These are phyloP conservation scores for Termitomyces sp. DNA, from an alignment of 768 basidiomycete genomes.

Conservation along the genomic window DNA sequence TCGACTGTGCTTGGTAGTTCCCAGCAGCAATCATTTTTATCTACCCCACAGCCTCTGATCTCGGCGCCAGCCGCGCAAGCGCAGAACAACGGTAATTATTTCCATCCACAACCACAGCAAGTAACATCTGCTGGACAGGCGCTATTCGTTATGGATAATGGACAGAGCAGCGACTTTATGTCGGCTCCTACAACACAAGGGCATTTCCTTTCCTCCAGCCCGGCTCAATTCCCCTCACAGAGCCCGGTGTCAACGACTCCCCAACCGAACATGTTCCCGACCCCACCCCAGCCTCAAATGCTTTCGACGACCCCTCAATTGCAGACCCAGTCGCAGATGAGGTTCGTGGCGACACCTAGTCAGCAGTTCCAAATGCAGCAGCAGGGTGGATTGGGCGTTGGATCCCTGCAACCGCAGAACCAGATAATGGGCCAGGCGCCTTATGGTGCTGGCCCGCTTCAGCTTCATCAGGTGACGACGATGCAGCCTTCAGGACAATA, in stretches of 20 bases:
- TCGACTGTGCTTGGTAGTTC: constrained; percentile 1
- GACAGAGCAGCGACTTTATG: constrained; percentile 18
- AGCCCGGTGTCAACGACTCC: constrained; percentile 24
- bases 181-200: constrained; percentile 22
- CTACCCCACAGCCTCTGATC: constrained; percentile 18
- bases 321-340: constrained; percentile 19
- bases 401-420: constrained; percentile 7
- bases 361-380: constrained; percentile 22
- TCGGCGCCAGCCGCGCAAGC: constrained; percentile 10
- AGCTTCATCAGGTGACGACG: not conserved
- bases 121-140: constrained; percentile 8
- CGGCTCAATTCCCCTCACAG: constrained; percentile 27
- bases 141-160: constrained; percentile 6
- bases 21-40: constrained; percentile 17
- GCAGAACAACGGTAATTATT: constrained; percentile 14
- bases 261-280: constrained; percentile 17
- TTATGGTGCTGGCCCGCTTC: not conserved
- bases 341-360: constrained; percentile 20
- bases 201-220: constrained; percentile 29
- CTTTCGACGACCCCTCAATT: constrained; percentile 20
- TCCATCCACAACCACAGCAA: constrained; percentile 21
- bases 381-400: constrained; percentile 8
- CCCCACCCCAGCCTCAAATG: constrained; percentile 27
- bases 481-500: constrained; percentile 19
- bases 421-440: constrained; percentile 9